Base-by-base conservation (phyloP, 345 rosid genomes). In the Passiflora organensis region DNA sequence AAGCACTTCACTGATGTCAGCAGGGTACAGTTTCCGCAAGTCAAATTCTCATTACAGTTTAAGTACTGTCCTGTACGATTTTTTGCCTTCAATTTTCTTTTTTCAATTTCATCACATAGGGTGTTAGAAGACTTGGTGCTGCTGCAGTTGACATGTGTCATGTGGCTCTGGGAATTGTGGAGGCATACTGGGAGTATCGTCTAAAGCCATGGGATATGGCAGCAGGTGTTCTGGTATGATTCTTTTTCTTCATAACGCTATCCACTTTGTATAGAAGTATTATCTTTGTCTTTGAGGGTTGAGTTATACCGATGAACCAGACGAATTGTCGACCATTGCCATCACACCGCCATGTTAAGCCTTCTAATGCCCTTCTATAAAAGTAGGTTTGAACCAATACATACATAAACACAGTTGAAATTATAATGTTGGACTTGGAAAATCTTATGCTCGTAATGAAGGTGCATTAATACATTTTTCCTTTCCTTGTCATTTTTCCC, bases 171-270 rank as follows among this genome's bases (percentile, higher is more conserved):
- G 98, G 96, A 38, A 80, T 87, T 42, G 96, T 76, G 0, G 98
- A 87, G 75, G 87, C 86, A 1, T 88, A 88, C 38, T 91, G 98
- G 98, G 98, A 91, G 66, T 88, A 84, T 65, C 95, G 95, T 38
- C 80, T 91, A 64, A 91, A 91, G 72, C 98, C 98, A 53, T 91
- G 98, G 98, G 98, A 91, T 75, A 91, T 86, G 98, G 95, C 98
- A 66, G 98, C 98, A 47, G 98, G 96, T 55, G 98, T 80, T 70
- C 68, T 91, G 88, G 98, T 91, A 86, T 75, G 34, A 23, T 22
- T 59, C 15, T 55, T 58, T 11, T 17, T 41, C 43, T 36, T 61
- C 43, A 6, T 23, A 16, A 21, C 43, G 37, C 18, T 48, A 42
- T 60, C 53, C 61, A 14, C 59, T 72, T 45, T 13, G 20, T 63